phyloP scores from a whole-genome alignment of 2,329 filamentous ascomycete species.

The Fusarium subtropicale region DNA sequence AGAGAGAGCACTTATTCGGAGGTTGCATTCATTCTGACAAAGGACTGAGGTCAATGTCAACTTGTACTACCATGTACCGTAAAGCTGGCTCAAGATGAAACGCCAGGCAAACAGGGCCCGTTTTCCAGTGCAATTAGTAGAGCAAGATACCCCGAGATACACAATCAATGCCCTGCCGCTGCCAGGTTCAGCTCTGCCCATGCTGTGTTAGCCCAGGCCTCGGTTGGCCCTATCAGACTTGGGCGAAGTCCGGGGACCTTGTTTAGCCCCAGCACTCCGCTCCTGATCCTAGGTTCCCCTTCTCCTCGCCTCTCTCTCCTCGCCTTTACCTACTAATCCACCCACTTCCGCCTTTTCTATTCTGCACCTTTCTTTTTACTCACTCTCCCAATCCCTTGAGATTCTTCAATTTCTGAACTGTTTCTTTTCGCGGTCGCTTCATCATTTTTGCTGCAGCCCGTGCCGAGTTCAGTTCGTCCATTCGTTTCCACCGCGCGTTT shows the following conservation, averaged over 20 bases:
- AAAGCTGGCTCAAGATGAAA: slow-evolving; percentile 27
- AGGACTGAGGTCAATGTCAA: slow-evolving; percentile 10
- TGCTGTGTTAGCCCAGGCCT: slow-evolving; percentile 14
- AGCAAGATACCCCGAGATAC: slow-evolving; percentile 26
- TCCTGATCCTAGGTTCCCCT: slow-evolving; percentile 19
- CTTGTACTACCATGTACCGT: slow-evolving; percentile 13
- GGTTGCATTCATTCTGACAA: slow-evolving; percentile 8
- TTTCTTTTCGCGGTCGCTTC: slow-evolving; percentile 39
- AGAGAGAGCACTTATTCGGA: background rate
- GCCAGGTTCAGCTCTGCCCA: slow-evolving; percentile 26
- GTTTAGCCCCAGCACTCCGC: slow-evolving; percentile 21
- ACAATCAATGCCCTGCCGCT: slow-evolving; percentile 14
- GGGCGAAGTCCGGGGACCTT: slow-evolving; percentile 31
- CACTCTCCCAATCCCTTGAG: slow-evolving; percentile 28
- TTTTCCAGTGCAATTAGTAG: background rate
- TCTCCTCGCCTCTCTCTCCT: slow-evolving; percentile 22
- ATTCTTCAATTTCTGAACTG: slow-evolving; percentile 38
- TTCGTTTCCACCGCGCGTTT: slow-evolving; percentile 46
- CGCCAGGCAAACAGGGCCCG: background rate
- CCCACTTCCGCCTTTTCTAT: slow-evolving; percentile 22
- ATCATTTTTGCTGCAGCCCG: slow-evolving; percentile 29
- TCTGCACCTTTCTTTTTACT: slow-evolving; percentile 22
- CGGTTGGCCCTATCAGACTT: slow-evolving; percentile 41
- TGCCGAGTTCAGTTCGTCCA: slow-evolving; percentile 46
- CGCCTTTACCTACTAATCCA: slow-evolving; percentile 22